Base-by-base conservation (phyloP, 2,329 filamentous ascomycete genomes). In the Penicillium decumbens region DNA sequence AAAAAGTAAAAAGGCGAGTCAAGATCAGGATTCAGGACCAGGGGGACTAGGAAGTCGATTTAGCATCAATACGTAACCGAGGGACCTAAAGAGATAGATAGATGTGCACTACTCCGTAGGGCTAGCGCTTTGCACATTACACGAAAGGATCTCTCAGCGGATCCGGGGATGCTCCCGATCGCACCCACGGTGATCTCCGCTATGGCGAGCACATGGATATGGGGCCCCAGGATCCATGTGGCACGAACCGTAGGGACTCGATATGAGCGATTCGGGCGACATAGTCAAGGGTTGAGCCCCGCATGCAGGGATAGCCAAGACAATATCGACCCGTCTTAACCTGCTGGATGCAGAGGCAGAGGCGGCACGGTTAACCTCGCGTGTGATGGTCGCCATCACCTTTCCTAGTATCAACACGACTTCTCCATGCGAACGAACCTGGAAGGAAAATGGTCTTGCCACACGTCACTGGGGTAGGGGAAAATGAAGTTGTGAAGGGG, bases 141-240 rank as follows among this genome's bases (percentile, higher is more conserved):
- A 24, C 27, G 38, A 41, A n/a, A 18, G 13, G 3, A 35, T 49
- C 41, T 28, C 24, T 35, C 38, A 33, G 45, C 24, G 44, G 29
- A 53, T 55, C 54, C 41, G 49, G 54, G 52, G 45, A 29, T 49
- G 29, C 10, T 12, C 44, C 12, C 32, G 41, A 48, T 48, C 41
- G 49, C 33, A 46, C 53, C 48, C 39, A 48, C 53, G 53, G 50
- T 50, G 47, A 56, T 56, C 55, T 49, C 50, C 53, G 53, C 44
- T 48, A 45, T 45, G 44, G 27, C 23, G 20, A 20, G n/a, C 9
- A 42, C 28, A 13, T 47, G 43, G 40, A 5, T 4, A 15, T 30
- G 41, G 27, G 27, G 38, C 23, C 23, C 23, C 20, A 40, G 23
- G 38, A 40, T 25, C 37, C 3, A 39, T 27, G 23, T 35, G 41